Base-by-base conservation (phyloP, 805 yeast species). In the Pichia deserticola region DNA sequence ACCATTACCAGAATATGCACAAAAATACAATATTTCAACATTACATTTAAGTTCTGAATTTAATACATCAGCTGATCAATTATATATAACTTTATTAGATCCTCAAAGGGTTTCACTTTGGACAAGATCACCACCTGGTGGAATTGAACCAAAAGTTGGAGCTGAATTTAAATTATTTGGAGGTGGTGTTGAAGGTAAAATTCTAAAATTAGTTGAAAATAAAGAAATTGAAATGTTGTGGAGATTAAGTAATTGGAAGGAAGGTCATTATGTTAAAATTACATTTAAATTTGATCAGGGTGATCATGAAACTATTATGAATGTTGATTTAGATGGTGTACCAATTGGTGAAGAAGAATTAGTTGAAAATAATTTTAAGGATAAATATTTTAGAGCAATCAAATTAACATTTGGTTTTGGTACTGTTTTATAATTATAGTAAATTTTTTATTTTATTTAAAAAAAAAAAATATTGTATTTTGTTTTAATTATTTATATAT, bases 261-360 rank as follows among this genome's bases (percentile, higher is more conserved):
- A 69, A n/a, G 95, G 86, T 36, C 93, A 88, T 65, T 84, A 61
- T 63, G 93, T 97, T 1, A 73, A 72, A 5, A 70, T 93, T 58
- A 74, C 73, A 27, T 76, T 92, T 57, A 73, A 70, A 37, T 78
- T 93, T 56, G 79, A 79, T 50, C 88, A 88, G 63, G 93, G 92
- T 32, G 76, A 79, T n/a, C 78, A 86, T 41, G 97, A 89, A 59
- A 93, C 99, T 4, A 81, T 77, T 51, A 73, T 90, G 70, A 80
- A 81, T 52, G 89, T 89, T 20, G 72, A 75, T 41, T 89, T 92
- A 79, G 73, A 79, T 15, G 97, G 97, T 13, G 84, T 93, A 45
- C 99, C 99, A 15, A 75, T 92, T 38, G 99, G 98, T 12, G 95
- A 93, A 64, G 98, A 93, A 62, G 93, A 95, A 60, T 69, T 84